These are phyloP conservation scores for Monotropa hypopitys DNA, from an alignment of 179 eudicot genomes.

Conservation along the genomic window DNA sequence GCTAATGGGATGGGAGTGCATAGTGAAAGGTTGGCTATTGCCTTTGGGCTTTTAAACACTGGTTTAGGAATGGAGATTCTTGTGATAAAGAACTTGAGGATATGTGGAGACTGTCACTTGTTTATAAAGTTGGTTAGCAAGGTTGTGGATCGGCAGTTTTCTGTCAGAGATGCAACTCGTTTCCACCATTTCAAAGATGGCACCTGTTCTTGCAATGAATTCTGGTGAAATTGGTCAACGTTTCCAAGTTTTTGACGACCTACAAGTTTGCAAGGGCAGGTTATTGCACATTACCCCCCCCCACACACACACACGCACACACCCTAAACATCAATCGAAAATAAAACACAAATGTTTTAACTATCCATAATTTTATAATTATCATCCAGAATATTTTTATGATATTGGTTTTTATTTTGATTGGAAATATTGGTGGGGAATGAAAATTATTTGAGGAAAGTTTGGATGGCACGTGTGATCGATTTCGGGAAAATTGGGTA, in stretches of 20 bases:
- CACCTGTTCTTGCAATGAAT: constrained; percentile 61
- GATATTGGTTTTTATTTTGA: no score
- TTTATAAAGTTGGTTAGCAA: constrained; percentile 55
- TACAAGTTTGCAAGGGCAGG: background rate
- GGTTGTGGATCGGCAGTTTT: constrained; percentile 37
- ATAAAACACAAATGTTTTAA: no score
- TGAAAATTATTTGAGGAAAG: no score
- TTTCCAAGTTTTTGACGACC: background rate
- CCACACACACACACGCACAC: no score
- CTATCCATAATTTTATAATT: no score
- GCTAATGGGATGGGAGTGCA: constrained; percentile 31
- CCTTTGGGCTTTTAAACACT: constrained; percentile 42
- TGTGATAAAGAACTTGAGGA: constrained; percentile 68
- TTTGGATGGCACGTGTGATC: no score
- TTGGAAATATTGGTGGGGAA: no score
- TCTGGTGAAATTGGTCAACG: constrained; percentile 29
- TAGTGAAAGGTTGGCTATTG: constrained; percentile 62
- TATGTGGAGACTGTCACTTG: constrained; percentile 62
- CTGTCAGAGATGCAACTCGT: constrained; percentile 66
- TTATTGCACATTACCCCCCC: background rate
- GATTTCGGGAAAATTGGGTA: no score
- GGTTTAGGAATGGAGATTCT: constrained; percentile 33
- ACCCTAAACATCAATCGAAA: no score
- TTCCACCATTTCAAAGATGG: constrained; percentile 64
- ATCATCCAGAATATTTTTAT: no score